phyloP scores from a whole-genome alignment of 2,329 filamentous ascomycete genomes.

The Sarocladium oryzae region DNA sequence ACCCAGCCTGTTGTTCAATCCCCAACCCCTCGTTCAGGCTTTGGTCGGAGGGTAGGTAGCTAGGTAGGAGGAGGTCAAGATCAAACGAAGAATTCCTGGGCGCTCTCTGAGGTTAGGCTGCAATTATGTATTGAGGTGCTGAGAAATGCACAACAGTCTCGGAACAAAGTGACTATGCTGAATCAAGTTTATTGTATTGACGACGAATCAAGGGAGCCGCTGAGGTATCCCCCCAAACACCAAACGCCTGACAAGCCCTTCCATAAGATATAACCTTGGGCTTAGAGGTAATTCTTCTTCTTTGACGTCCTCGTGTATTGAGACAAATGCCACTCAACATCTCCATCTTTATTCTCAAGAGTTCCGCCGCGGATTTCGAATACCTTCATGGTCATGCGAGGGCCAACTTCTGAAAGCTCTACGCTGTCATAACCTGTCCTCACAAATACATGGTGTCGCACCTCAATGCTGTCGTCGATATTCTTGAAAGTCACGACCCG shows the following conservation, averaged over 20 bases:
- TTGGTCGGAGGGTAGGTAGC: too few relatives aligned
- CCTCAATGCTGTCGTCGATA: constrained; percentile 87
- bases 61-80: too few relatives aligned
- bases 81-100: too few relatives aligned
- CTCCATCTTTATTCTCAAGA: constrained; percentile 88
- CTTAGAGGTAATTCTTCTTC: constrained; percentile 92
- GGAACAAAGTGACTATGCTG: too few relatives aligned
- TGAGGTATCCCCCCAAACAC: constrained; percentile 8
- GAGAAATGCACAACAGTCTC: too few relatives aligned
- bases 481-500: constrained; percentile 92
- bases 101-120: too few relatives aligned
- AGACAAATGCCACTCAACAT: constrained; percentile 93
- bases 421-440: constrained; percentile 86
- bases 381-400: constrained; percentile 92
- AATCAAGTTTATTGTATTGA: not conserved
- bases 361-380: constrained; percentile 93
- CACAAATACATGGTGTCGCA: constrained; percentile 79
- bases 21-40: too few relatives aligned
- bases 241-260: not conserved
- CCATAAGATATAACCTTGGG: not conserved
- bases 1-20: too few relatives aligned
- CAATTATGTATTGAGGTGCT: too few relatives aligned
- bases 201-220: not conserved
- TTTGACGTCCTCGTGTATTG: constrained; percentile 89
- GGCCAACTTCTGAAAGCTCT: constrained; percentile 82